phyloP scores from a whole-genome alignment of 2,329 filamentous ascomycete genomes.

The Penicillium olsonii region DNA sequence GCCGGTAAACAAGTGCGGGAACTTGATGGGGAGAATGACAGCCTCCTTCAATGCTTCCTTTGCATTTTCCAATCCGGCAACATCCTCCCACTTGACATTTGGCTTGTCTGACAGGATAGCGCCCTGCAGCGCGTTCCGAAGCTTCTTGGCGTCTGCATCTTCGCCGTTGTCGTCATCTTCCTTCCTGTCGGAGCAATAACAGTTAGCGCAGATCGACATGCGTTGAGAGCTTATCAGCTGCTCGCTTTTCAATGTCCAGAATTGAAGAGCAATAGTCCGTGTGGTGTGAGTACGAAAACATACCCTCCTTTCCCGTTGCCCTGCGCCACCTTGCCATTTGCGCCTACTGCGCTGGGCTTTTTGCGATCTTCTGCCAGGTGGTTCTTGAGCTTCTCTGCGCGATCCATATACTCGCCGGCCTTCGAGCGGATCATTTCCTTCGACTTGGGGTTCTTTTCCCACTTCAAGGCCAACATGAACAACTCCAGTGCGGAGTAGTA shows the following conservation, averaged over 20 bases:
- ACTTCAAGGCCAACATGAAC: slow-evolving; percentile 98
- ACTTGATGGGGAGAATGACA: slow-evolving; percentile 96
- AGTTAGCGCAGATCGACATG: slow-evolving; percentile 6
- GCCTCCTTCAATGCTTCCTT: slow-evolving; percentile 98
- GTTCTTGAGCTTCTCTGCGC: slow-evolving; percentile 94
- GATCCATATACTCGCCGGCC: slow-evolving; percentile 96
- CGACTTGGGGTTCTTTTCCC: slow-evolving; percentile 97
- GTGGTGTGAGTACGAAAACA: slow-evolving; percentile 18
- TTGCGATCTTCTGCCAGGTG: slow-evolving; percentile 67
- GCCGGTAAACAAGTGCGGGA: slow-evolving; percentile 92
- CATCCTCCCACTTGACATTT: slow-evolving; percentile 97
- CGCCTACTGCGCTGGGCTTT: slow-evolving; percentile 54
- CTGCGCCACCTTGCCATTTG: slow-evolving; percentile 54
- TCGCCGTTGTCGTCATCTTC: slow-evolving; percentile 64
- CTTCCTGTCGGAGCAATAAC: slow-evolving; percentile 33
- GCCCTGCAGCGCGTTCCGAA: slow-evolving; percentile 84
- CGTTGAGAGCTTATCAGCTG: neutral
- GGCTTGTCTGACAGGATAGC: slow-evolving; percentile 94
- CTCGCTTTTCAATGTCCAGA: neutral
- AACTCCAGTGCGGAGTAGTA: slow-evolving; percentile 97
- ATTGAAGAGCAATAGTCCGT: neutral
- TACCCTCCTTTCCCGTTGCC: slow-evolving; percentile 59
- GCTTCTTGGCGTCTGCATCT: slow-evolving; percentile 93
- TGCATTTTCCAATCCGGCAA: slow-evolving; percentile 87
- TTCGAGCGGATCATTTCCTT: slow-evolving; percentile 98